A percentile compares a stretch with the other conserved stretches of the same genome.
phyloP scores from a whole-genome alignment of 2,329 filamentous ascomycete genomes.

The Monilinia laxa region DNA sequence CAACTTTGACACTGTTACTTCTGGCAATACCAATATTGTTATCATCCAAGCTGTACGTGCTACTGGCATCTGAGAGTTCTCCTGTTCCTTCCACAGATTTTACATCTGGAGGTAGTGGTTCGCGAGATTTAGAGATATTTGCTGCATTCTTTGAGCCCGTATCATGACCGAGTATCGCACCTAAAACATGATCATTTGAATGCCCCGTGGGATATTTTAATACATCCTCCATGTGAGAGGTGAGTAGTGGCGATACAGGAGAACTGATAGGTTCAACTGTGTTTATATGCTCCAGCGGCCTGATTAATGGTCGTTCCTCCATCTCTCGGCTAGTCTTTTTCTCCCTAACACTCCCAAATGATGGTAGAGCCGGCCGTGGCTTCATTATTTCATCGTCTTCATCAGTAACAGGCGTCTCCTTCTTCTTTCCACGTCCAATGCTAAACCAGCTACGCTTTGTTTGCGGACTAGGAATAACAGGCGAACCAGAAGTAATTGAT shows the following conservation, averaged over 20 bases:
- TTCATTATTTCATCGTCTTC: conserved; percentile 70
- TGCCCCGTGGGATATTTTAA: conserved; percentile 38
- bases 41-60: conserved; percentile 42
- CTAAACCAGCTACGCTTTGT: conserved; percentile 54
- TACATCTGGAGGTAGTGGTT: conserved; percentile 69
- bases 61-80: conserved; percentile 57
- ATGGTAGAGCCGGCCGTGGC: conserved; percentile 70
- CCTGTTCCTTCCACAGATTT: conserved; percentile 66
- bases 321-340: conserved; percentile 56
- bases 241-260: conserved; percentile 36
- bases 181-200: conserved; percentile 61
- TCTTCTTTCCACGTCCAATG: conserved; percentile 52
- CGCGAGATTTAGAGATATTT: conserved; percentile 57
- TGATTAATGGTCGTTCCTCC: conserved; percentile 58
- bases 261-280: conserved; percentile 21
- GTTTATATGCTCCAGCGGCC: conserved; percentile 48
- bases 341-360: conserved; percentile 71
- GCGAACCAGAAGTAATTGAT: conserved; percentile 44
- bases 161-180: conserved; percentile 55
- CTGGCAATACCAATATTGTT: conserved; percentile 24
- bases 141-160: conserved; percentile 53
- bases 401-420: conserved; percentile 48
- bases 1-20: conserved; percentile 29
- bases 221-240: conserved; percentile 29
- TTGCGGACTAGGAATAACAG: conserved; percentile 44